Evolutionary conservation across 768 basidiomycete species (phyloP).

Genomic region (Tulasnella sp.): DNA sequence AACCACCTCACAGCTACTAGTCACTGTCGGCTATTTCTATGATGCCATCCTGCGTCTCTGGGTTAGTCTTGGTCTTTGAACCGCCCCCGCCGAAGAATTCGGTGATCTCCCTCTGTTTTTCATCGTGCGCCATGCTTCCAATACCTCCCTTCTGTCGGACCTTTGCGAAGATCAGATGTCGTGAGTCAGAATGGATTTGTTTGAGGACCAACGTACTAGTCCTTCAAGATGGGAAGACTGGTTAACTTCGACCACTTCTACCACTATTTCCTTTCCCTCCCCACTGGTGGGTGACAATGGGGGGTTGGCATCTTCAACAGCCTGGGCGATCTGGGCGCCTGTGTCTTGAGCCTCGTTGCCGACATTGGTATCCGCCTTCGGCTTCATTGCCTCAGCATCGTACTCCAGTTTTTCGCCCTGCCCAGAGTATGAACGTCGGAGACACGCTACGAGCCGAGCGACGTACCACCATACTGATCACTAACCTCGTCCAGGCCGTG

Average conservation of each 20-base stretch:
- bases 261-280: neutral
- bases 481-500: constrained; percentile 21
- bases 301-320: constrained; percentile 1
- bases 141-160: constrained; percentile 30
- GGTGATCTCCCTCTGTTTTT: constrained; percentile 29
- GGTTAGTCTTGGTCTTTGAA: neutral
- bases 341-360: constrained; percentile 11
- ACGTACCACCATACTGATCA: constrained; percentile 23
- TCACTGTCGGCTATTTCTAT: neutral
- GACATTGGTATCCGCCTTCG: neutral
- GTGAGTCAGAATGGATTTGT: neutral
- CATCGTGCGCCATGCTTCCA: constrained; percentile 28
- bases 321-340: neutral
- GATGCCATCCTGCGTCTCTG: neutral
- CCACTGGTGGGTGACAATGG: neutral
- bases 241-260: constrained; percentile 8
- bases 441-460: too few relatives aligned
- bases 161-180: neutral
- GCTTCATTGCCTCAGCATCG: neutral
- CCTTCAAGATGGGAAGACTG: constrained; percentile 15
- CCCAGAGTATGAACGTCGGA: neutral
- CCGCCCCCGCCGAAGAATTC: constrained; percentile 29
- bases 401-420: constrained; percentile 9
- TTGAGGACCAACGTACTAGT: neutral
- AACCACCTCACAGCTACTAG: neutral